Evolutionary conservation across 805 yeast genomes (phyloP).

Genomic region (Candida coleopterorum): DNA sequence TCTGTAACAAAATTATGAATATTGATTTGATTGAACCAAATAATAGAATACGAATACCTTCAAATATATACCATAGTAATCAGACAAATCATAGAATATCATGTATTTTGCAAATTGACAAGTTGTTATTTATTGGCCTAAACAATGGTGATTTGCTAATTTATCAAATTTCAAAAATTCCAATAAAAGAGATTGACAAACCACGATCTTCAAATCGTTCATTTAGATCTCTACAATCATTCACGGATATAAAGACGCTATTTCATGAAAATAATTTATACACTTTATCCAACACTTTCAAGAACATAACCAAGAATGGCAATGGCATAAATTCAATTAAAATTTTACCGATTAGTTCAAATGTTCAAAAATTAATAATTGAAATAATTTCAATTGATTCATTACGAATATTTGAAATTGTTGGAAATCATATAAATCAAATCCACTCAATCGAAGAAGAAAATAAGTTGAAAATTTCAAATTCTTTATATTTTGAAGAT

Average conservation of each 20-base stretch:
- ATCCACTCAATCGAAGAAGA: constrained; percentile 20
- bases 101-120: constrained; percentile 17
- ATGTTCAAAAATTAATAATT: constrained; percentile 10
- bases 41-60: constrained; percentile 27
- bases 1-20: no score
- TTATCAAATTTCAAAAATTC: constrained; percentile 13
- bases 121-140: constrained; percentile 27
- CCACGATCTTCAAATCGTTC: constrained; percentile 4
- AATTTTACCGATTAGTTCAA: constrained; percentile 8
- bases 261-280: constrained; percentile 17
- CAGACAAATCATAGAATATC: constrained; percentile 15
- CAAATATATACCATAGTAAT: background rate
- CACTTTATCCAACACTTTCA: constrained; percentile 15
- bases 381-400: constrained; percentile 21
- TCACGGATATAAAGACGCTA: constrained; percentile 6
- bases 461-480: constrained; percentile 14
- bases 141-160: constrained; percentile 32
- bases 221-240: constrained; percentile 2
- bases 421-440: constrained; percentile 30
- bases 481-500: constrained; percentile 15
- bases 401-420: constrained; percentile 23
- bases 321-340: constrained; percentile 10
- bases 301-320: constrained; percentile 14
- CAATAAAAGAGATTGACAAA: constrained; percentile 12
- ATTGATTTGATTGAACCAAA: constrained; percentile 35